A percentile compares a stretch with the other conserved stretches of the same genome.
These are phyloP conservation scores for Cordyceps farinosa DNA, from an alignment of 2,329 filamentous ascomycete species.

Conservation along the genomic window DNA sequence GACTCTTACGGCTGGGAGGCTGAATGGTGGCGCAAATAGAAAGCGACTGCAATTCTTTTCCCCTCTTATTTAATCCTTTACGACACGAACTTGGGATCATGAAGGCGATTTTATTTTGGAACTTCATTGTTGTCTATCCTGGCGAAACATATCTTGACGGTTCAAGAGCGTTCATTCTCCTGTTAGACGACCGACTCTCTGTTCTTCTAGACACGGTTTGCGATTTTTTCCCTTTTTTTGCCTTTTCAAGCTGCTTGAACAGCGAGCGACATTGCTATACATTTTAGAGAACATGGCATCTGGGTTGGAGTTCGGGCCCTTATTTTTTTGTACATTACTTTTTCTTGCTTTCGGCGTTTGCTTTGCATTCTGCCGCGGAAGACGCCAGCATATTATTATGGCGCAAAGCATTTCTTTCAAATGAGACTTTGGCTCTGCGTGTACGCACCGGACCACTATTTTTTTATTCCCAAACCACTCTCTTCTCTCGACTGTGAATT, in stretches of 20 bases:
- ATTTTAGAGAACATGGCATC: conserved; percentile 19
- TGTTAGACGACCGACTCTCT: conserved; percentile 3
- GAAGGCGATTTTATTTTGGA: conserved; percentile 7
- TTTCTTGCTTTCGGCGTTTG: neutral
- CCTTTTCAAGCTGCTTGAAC: conserved; percentile 16
- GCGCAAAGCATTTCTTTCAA: conserved; percentile 14
- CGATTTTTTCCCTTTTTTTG: conserved; percentile 4
- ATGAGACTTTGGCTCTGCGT: conserved; percentile 25
- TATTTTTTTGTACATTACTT: conserved; percentile 13
- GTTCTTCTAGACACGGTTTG: conserved; percentile 13
- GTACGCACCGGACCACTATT: conserved; percentile 26
- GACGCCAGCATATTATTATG: conserved; percentile 1
- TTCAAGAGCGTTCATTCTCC: neutral
- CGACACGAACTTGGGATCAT: conserved; percentile 19
- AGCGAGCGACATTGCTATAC: conserved; percentile 19
- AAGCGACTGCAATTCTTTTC: conserved; percentile 29
- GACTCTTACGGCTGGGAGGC: conserved; percentile 53
- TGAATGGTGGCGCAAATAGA: conserved; percentile 30
- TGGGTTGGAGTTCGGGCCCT: neutral
- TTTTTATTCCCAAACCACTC: neutral
- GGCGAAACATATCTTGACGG: neutral
- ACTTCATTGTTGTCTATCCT: neutral
- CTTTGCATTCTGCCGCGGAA: neutral
- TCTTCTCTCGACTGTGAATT: neutral
- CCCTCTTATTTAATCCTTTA: neutral